Evolutionary conservation across 140 eudicot genomes (phyloP).

Genomic region (Ambrosia hybrid): DNA sequence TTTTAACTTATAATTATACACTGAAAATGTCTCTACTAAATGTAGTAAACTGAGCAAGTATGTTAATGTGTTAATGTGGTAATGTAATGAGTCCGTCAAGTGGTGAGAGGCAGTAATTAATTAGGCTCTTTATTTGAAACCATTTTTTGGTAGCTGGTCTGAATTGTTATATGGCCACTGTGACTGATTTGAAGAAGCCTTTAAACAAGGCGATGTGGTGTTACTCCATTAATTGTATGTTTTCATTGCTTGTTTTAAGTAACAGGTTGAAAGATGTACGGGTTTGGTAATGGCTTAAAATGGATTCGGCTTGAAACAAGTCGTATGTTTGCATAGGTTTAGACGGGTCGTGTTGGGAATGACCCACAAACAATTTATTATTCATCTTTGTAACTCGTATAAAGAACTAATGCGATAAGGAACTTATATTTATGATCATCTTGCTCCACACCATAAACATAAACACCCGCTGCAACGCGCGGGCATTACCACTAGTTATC

Average conservation of each 20-base stretch:
- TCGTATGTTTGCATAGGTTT: neutral
- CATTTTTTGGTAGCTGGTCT: slow-evolving; percentile 90
- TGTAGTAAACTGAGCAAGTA: too few relatives aligned
- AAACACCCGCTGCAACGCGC: too few relatives aligned
- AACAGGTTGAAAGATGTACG: neutral
- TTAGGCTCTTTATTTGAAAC: slow-evolving; percentile 88
- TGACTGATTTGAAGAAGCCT: slow-evolving; percentile 73
- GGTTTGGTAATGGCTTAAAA: neutral
- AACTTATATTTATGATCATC: too few relatives aligned
- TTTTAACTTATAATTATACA: too few relatives aligned
- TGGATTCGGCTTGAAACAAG: neutral
- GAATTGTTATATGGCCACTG: slow-evolving; percentile 90
- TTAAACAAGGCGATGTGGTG: slow-evolving; percentile 86
- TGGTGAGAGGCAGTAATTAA: neutral
- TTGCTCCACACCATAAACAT: too few relatives aligned
- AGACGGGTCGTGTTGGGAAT: neutral
- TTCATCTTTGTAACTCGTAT: too few relatives aligned
- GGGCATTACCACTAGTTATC: too few relatives aligned
- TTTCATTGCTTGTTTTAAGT: slow-evolving; percentile 8
- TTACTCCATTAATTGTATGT: slow-evolving; percentile 88
- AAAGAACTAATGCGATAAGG: too few relatives aligned
- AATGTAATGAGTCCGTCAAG: too few relatives aligned
- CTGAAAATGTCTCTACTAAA: too few relatives aligned
- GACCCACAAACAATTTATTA: neutral
- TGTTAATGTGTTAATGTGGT: too few relatives aligned